These are phyloP conservation scores for Skeletonema grethae DNA, from an alignment of 108 stramenopile genomes.

Conservation along the genomic window DNA sequence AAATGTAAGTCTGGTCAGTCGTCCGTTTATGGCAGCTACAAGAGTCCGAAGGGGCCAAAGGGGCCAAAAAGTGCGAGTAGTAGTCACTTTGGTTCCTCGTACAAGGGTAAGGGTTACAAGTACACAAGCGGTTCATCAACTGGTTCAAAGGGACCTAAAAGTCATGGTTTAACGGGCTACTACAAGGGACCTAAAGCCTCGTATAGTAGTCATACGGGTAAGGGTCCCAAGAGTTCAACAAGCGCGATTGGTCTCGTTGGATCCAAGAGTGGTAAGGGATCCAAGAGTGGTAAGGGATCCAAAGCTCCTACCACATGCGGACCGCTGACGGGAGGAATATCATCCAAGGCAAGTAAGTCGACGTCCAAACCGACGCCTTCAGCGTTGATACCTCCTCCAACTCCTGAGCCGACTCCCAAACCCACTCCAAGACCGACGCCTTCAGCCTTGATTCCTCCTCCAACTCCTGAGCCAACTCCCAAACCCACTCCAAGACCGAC, in stretches of 20 bases:
- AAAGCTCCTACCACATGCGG: neutral
- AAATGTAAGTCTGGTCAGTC: too few species aligned
- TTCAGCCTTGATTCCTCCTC: neutral
- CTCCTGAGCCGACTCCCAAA: neutral
- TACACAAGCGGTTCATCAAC: too few species aligned
- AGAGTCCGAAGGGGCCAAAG: too few species aligned
- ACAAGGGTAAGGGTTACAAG: too few species aligned
- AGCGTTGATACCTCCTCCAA: neutral
- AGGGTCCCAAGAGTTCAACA: conserved; percentile 11
- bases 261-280: too few species aligned
- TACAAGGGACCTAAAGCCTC: too few species aligned
- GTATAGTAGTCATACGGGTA: neutral
- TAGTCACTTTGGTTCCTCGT: too few species aligned
- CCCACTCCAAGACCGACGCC: neutral
- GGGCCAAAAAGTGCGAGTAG: too few species aligned
- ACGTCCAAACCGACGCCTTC: neutral
- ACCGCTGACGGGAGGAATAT: neutral
- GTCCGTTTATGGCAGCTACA: too few species aligned
- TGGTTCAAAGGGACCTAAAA: too few species aligned
- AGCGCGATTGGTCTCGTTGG: neutral
- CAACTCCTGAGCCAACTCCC: neutral
- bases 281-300: too few species aligned
- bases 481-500: neutral
- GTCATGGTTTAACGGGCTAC: too few species aligned
- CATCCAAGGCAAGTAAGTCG: conserved; percentile 1